A percentile compares a stretch with the other conserved stretches of the same genome.
These are phyloP conservation scores for Fraxinus ornus DNA, from an alignment of 305 asterid species.

Conservation along the genomic window DNA sequence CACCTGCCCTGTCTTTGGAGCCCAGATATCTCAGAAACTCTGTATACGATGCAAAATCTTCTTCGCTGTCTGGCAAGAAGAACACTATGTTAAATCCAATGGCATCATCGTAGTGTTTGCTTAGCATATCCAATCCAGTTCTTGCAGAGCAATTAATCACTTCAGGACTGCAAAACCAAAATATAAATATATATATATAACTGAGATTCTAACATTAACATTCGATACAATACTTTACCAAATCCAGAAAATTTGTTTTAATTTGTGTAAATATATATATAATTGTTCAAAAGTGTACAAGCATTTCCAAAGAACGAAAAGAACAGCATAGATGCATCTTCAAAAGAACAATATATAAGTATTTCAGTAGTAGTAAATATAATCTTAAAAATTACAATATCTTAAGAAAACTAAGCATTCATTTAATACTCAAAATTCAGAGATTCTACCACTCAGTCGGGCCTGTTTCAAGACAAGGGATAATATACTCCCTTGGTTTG, in stretches of 20 bases:
- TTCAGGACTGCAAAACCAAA: conserved; percentile 61
- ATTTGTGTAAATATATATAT: background rate
- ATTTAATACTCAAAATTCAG: background rate
- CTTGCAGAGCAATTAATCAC: conserved; percentile 86
- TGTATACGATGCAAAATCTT: conserved; percentile 87
- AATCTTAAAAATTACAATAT: background rate
- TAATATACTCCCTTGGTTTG: background rate
- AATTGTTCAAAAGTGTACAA: background rate
- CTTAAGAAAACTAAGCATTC: background rate
- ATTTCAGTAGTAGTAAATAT: conserved; percentile 3
- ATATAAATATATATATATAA: background rate
- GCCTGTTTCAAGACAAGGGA: background rate
- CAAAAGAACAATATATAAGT: conserved; percentile 5
- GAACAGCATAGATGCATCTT: background rate
- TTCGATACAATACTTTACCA: background rate
- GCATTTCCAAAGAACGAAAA: background rate
- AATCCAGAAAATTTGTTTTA: background rate
- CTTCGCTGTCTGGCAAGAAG: conserved; percentile 93
- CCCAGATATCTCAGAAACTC: conserved; percentile 87
- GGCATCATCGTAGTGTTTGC: conserved; percentile 85
- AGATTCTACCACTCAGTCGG: background rate
- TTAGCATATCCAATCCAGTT: conserved; percentile 85
- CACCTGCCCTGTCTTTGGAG: conserved; percentile 88
- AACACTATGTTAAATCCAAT: conserved; percentile 76
- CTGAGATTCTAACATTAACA: background rate